A percentile compares a stretch with the other conserved stretches of the same genome.
Conservation (phyloP, 2,329 filamentous ascomycete genomes). For the Neonectria magnoliae region DNA sequence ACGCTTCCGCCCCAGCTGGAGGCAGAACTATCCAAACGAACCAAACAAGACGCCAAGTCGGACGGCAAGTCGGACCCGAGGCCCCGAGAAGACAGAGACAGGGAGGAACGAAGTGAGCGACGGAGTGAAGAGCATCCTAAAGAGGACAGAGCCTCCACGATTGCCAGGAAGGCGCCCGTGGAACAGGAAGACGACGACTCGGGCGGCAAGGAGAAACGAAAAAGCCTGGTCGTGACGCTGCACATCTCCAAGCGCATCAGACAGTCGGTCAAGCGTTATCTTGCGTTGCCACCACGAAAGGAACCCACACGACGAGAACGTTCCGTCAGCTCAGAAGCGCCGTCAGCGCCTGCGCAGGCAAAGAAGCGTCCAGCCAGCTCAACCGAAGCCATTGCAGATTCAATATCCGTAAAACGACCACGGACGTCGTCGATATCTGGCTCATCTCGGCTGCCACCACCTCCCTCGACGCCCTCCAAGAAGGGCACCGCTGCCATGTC, state of each 20-base stretch:
- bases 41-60: slow-evolving; percentile 44
- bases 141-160: slow-evolving; percentile 29
- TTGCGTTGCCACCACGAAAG: slow-evolving; percentile 56
- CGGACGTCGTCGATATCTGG: slow-evolving; percentile 53
- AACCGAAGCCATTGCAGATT: slow-evolving; percentile 50
- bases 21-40: slow-evolving; percentile 47
- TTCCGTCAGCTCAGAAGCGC: slow-evolving; percentile 54
- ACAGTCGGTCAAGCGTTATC: slow-evolving; percentile 57
- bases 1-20: slow-evolving; percentile 64
- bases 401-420: slow-evolving; percentile 54
- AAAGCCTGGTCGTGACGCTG: slow-evolving; percentile 55
- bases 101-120: slow-evolving; percentile 32
- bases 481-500: slow-evolving; percentile 62
- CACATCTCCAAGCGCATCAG: slow-evolving; percentile 60
- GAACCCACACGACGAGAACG: slow-evolving; percentile 45
- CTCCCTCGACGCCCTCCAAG: slow-evolving; percentile 64
- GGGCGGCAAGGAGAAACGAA: slow-evolving; percentile 33
- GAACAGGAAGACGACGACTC: slow-evolving; percentile 46
- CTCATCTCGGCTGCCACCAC: slow-evolving; percentile 48
- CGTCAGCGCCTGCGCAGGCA: slow-evolving; percentile 44
- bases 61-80: slow-evolving; percentile 23
- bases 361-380: slow-evolving; percentile 60
- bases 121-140: slow-evolving; percentile 34
- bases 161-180: slow-evolving; percentile 41
- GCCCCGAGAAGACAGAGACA: slow-evolving; percentile 32